Percentiles rank a stretch among this genome's conserved stretches.
Conservation (phyloP, 148 eudicot genomes). For the Rhododendron williamsianum region DNA sequence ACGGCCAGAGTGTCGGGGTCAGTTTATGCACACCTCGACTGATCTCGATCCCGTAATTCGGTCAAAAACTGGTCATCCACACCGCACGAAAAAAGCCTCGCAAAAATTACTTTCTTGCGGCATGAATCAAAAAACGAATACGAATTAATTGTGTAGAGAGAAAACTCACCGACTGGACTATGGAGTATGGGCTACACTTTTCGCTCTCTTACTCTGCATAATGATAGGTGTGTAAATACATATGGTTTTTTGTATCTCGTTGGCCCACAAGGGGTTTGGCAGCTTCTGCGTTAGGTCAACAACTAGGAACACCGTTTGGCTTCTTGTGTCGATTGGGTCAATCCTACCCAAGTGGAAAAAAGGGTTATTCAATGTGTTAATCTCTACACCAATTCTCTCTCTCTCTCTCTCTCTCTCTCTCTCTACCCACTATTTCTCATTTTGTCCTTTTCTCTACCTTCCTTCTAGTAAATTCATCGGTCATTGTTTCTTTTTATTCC, state of each 20-base stretch:
- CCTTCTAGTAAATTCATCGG: background rate
- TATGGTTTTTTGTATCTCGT: background rate
- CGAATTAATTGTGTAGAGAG: background rate
- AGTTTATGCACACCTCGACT: background rate
- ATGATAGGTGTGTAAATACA: background rate
- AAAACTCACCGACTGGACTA: background rate
- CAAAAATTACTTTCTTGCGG: background rate
- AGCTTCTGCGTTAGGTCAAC: slow-evolving; percentile 28
- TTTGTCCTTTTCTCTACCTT: background rate
- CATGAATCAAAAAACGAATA: too few relatives aligned
- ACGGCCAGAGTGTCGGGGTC: rapidly evolving
- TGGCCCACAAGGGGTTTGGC: slow-evolving; percentile 21
- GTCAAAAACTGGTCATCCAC: rapidly evolving
- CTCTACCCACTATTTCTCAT: background rate
- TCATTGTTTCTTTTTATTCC: background rate
- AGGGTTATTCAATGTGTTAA: background rate
- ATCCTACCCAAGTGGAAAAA: background rate
- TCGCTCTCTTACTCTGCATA: background rate
- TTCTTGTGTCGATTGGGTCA: slow-evolving; percentile 22
- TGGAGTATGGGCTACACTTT: too few relatives aligned
- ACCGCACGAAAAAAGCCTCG: rapidly evolving
- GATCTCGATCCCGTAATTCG: background rate
- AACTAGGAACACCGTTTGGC: slow-evolving; percentile 35
- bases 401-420: background rate
- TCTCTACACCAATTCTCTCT: background rate